Evolutionary conservation across 2,329 filamentous ascomycete species (phyloP).

Genomic region (Phaeophleospora eucalypticola): DNA sequence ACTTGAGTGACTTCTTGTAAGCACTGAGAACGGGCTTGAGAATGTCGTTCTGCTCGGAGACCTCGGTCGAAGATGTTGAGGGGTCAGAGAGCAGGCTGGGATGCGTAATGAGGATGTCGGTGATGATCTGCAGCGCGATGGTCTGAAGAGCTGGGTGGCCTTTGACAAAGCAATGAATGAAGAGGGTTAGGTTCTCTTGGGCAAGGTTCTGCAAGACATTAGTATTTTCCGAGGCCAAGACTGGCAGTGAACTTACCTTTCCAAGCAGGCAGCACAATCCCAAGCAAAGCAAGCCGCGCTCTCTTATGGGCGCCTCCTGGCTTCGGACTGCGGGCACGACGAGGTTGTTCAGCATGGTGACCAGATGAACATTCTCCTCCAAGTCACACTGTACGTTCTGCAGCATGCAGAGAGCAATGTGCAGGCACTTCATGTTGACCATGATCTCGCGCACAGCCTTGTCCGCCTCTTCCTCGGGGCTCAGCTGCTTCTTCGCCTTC

Average conservation of each 20-base stretch:
- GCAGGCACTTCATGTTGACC: conserved; percentile 96
- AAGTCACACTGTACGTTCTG: conserved; percentile 85
- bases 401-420: conserved; percentile 96
- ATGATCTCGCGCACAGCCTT: conserved; percentile 88
- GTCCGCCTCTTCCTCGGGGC: conserved; percentile 52
- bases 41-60: conserved; percentile 30
- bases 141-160: conserved; percentile 86
- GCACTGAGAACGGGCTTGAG: conserved; percentile 71
- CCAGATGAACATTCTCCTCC: conserved; percentile 84
- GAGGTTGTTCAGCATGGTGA: conserved; percentile 96
- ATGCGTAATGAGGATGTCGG: conserved; percentile 87
- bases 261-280: conserved; percentile 89
- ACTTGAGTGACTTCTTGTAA: conserved; percentile 77
- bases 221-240: conserved; percentile 4
- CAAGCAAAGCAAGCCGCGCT: conserved; percentile 82
- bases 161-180: conserved; percentile 93
- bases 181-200: conserved; percentile 84
- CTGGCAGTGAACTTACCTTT: conserved; percentile 50
- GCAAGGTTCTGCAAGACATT: conserved; percentile 64
- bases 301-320: conserved; percentile 86
- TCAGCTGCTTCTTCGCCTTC: conserved; percentile 50
- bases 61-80: conserved; percentile 32
- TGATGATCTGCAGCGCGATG: conserved; percentile 84
- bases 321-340: conserved; percentile 92
- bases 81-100: conserved; percentile 68